Evolutionary conservation across 495 filamentous ascomycete genomes (phyloP).

Genomic region (Diplogelasinospora grovesii): DNA sequence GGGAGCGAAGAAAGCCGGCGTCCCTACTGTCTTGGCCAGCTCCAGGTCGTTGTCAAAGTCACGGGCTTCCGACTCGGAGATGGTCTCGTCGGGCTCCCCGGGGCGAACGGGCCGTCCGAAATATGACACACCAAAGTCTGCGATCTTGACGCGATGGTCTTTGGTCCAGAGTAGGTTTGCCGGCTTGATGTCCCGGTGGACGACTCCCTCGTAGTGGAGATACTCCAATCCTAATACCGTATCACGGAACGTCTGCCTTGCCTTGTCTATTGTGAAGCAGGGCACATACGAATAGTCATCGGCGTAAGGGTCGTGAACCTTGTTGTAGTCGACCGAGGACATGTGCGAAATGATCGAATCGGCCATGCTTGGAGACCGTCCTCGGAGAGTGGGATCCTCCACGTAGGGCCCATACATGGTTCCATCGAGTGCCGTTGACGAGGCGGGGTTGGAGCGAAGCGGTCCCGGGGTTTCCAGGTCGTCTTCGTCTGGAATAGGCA

Average conservation of each 20-base stretch:
- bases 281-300: constrained; percentile 88
- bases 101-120: constrained; percentile 76
- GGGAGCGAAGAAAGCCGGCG: constrained; percentile 94
- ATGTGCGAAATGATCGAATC: constrained; percentile 57
- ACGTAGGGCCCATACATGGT: constrained; percentile 69
- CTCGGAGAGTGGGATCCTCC: constrained; percentile 45
- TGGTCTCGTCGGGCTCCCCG: constrained; percentile 68
- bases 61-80: constrained; percentile 74
- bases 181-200: constrained; percentile 97
- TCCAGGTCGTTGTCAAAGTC: constrained; percentile 89
- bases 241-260: constrained; percentile 84
- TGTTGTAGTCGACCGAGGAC: constrained; percentile 47
- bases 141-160: constrained; percentile 89
- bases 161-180: constrained; percentile 90
- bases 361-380: constrained; percentile 54
- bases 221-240: constrained; percentile 93
- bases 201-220: constrained; percentile 92
- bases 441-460: constrained; percentile 39
- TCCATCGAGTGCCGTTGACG: constrained; percentile 58
- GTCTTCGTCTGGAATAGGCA: constrained; percentile 27
- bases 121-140: constrained; percentile 99
- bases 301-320: constrained; percentile 53
- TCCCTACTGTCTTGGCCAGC: constrained; percentile 94
- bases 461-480: constrained; percentile 41
- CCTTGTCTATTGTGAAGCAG: constrained; percentile 76